Evolutionary conservation across 73 alveolate genomes (phyloP).

Genomic region (Paraurostyla sp.): DNA sequence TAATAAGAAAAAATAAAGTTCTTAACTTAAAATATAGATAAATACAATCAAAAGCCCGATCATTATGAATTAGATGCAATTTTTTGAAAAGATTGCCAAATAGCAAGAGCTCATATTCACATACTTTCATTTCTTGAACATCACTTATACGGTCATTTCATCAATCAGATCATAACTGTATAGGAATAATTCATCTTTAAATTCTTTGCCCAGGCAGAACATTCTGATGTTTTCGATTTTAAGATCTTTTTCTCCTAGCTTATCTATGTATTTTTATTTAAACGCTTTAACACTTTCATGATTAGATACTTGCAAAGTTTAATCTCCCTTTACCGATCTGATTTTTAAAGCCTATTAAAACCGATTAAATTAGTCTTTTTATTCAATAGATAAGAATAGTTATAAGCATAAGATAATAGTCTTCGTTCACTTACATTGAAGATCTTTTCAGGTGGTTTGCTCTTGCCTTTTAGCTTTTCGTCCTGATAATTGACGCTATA

Average conservation of each 20-base stretch:
- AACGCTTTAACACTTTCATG: background rate
- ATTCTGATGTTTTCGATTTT: slow-evolving; percentile 31
- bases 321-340: slow-evolving; percentile 8
- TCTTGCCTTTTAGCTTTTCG: slow-evolving; percentile 54
- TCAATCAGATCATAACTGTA: slow-evolving; percentile 51
- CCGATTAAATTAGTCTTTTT: background rate
- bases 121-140: slow-evolving; percentile 68
- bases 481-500: slow-evolving; percentile 56
- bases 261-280: slow-evolving; percentile 11
- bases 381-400: no score
- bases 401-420: no score
- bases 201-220: slow-evolving; percentile 66
- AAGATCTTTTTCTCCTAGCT: background rate
- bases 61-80: no score
- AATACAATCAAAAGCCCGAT: no score
- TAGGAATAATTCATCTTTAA: slow-evolving; percentile 60
- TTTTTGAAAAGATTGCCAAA: no score
- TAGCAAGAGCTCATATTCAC: no score
- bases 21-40: no score
- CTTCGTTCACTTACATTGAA: slow-evolving; percentile 15
- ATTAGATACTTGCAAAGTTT: background rate
- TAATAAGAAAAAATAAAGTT: no score
- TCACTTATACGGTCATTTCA: slow-evolving; percentile 64
- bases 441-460: slow-evolving; percentile 26
- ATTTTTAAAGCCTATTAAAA: slow-evolving; percentile 55